Evolutionary conservation across 306 rosid genomes (phyloP).

Genomic region (Luffa acutangula): DNA sequence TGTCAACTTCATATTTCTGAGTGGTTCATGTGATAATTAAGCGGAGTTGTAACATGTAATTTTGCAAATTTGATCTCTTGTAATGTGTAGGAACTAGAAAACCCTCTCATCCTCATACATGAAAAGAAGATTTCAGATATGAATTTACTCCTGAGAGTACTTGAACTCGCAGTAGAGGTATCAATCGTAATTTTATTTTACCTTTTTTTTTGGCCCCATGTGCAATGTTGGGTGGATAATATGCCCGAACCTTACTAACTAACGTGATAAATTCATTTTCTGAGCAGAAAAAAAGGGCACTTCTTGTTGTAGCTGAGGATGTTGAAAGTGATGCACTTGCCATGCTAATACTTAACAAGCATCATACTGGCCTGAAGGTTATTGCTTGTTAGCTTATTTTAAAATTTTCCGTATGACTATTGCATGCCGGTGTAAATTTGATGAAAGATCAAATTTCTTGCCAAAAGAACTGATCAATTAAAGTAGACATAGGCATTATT

Average conservation of each 20-base stretch:
- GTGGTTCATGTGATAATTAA: not conserved
- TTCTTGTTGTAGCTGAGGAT: conserved; percentile 91
- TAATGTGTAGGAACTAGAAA: conserved; percentile 65
- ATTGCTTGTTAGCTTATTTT: not conserved
- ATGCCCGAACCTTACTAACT: not conserved
- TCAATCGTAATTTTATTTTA: conserved; percentile 8
- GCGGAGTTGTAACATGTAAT: not conserved
- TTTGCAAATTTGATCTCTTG: not conserved
- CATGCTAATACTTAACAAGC: conserved; percentile 94
- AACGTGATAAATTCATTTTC: conserved; percentile 12
- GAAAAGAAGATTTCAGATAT: conserved; percentile 86
- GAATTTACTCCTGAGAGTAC: conserved; percentile 51
- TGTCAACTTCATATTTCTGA: not conserved
- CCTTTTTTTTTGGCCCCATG: conserved; percentile 13
- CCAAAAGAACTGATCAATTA: not conserved
- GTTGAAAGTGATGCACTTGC: conserved; percentile 84
- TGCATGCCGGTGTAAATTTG: not conserved
- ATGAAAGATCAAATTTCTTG: not conserved
- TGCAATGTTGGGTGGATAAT: conserved; percentile 6
- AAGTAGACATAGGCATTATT: not conserved
- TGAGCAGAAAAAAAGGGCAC: conserved; percentile 63
- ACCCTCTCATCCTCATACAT: conserved; percentile 73
- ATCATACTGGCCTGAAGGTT: conserved; percentile 88
- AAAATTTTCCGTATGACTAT: not conserved
- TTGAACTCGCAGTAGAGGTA: conserved; percentile 74